These are phyloP conservation scores for Hyphopichia homilentoma DNA, from an alignment of 805 yeast genomes.

Conservation along the genomic window DNA sequence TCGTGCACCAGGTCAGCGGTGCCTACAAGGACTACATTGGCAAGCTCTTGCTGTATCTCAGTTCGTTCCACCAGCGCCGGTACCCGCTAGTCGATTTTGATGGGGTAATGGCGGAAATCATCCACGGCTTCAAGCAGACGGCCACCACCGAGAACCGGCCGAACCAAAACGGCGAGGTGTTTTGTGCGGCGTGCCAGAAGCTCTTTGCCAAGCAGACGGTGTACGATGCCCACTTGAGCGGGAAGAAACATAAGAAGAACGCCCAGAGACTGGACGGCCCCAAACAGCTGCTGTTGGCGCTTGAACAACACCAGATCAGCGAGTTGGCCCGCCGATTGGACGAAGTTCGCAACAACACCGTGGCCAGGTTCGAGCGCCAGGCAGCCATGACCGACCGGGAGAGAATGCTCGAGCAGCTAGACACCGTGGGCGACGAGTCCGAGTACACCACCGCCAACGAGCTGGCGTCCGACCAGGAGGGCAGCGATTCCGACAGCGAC, in stretches of 20 bases:
- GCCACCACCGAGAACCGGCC: too few relatives aligned
- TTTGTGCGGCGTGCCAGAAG: slow-evolving; percentile 64
- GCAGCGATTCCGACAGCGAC: slow-evolving; percentile 28
- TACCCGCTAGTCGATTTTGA: slow-evolving; percentile 47
- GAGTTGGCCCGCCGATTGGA: slow-evolving; percentile 34
- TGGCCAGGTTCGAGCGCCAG: slow-evolving; percentile 59
- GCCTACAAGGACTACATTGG: slow-evolving; percentile 45
- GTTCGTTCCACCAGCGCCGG: slow-evolving; percentile 41
- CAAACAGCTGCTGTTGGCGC: neutral
- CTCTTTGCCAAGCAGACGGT: slow-evolving; percentile 62
- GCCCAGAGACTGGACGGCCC: slow-evolving; percentile 9
- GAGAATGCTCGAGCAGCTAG: slow-evolving; percentile 47
- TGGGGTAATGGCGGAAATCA: neutral
- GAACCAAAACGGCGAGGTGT: slow-evolving; percentile 34
- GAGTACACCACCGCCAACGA: slow-evolving; percentile 39
- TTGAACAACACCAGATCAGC: neutral
- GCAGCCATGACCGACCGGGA: slow-evolving; percentile 71
- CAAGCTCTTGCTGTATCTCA: slow-evolving; percentile 48
- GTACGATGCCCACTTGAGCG: slow-evolving; percentile 62
- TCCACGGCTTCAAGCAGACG: slow-evolving; percentile 1
- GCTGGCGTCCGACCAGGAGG: slow-evolving; percentile 16
- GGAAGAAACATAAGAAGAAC: slow-evolving; percentile 71
- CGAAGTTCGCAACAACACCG: slow-evolving; percentile 46
- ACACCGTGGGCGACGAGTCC: slow-evolving; percentile 37
- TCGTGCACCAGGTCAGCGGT: slow-evolving; percentile 16